Evolutionary conservation across 495 filamentous ascomycete species (phyloP), one percentile per base, ranked within the genome.

Genomic region (Saxispiralis lemnorum): DNA sequence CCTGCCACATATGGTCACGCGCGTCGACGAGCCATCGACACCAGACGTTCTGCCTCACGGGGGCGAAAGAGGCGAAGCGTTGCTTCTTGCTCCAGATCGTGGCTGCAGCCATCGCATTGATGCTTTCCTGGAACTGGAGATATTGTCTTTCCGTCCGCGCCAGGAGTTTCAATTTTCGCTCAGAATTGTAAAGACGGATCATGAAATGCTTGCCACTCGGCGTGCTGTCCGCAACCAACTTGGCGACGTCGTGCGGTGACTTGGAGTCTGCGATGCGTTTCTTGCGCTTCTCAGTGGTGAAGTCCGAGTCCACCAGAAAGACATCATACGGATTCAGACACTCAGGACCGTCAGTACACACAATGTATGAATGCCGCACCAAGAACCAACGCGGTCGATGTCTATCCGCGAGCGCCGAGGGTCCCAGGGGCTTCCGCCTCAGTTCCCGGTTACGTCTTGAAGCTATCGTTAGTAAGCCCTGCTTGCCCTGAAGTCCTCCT

Each of bases 271-370:
- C 62, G 18, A 77, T 59, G 36, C 65, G 67, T 46, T 67, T 63
- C 48, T 68, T 70, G 54, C 79, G 79, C 28, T 81, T 73, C 39
- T 84, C 72, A 19, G 93, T 72, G 31, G 71, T 67, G 59, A 95
- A 99, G 46, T 76, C 71, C 1, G 81, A 65, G 53, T 99, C 89
- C 16, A 94, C 81, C 7, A 99, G 70, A 56, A 96, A 94, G 49
- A 96, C 89, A 63, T 99, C 89, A 56, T 95, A 96, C 33, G 96
- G 93, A 56, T 93, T 92, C 87, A 95, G 93, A 51, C 87, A 88
- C 53, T 96, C 88, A 10, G 89, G 89, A 0, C 87, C 94, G 57
- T 99, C 87, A 33, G 96, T 87, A 50, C 92, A 96, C 44, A 93
- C 88, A 43, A 99, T 78, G 52, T 96, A 99, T 59, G 83, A 93